Evolutionary conservation across 1,284 basidiomycete genomes (phyloP).

Genomic region (Cryptococcus sp.): DNA sequence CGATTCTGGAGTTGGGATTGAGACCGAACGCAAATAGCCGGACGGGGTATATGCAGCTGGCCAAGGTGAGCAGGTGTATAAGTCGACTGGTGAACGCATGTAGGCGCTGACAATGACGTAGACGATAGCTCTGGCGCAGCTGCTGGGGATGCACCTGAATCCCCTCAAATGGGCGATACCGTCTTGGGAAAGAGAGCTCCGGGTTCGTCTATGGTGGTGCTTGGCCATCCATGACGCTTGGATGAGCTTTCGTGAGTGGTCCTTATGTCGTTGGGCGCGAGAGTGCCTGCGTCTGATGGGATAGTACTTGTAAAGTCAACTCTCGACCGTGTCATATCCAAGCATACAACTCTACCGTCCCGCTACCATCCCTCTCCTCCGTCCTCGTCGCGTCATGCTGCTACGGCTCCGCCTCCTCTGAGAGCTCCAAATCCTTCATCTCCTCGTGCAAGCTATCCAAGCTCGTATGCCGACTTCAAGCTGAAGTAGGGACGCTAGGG

Average conservation of each 20-base stretch:
- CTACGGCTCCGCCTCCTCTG: slow-evolving; percentile 11
- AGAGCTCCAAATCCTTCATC: slow-evolving; percentile 24
- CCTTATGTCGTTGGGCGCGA: not conserved
- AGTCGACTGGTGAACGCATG: not conserved
- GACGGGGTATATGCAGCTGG: slow-evolving; percentile 20
- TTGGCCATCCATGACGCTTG: slow-evolving; percentile 32
- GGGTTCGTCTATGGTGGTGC: slow-evolving; percentile 31
- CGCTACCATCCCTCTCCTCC: slow-evolving; percentile 11
- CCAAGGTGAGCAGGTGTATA: slow-evolving; percentile 18
- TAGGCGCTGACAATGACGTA: not conserved
- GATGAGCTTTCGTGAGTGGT: slow-evolving; percentile 24
- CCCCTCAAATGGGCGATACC: slow-evolving; percentile 26
- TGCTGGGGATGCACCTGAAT: slow-evolving; percentile 30
- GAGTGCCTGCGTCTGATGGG: not conserved
- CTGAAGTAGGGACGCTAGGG: slow-evolving; percentile 23
- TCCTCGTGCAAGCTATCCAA: slow-evolving; percentile 23
- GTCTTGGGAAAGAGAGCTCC: slow-evolving; percentile 23
- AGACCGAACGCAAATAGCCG: slow-evolving; percentile 13
- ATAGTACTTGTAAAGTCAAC: slow-evolving; percentile 20
- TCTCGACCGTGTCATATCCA: slow-evolving; percentile 35
- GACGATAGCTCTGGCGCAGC: slow-evolving; percentile 34
- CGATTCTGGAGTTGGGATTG: slow-evolving; percentile 19
- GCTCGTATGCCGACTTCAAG: slow-evolving; percentile 24
- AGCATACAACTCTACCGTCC: slow-evolving; percentile 17
- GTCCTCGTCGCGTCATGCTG: slow-evolving; percentile 16